These are phyloP conservation scores for Dendrobium huoshanense DNA, from an alignment of 106 monocot genomes.

Conservation along the genomic window DNA sequence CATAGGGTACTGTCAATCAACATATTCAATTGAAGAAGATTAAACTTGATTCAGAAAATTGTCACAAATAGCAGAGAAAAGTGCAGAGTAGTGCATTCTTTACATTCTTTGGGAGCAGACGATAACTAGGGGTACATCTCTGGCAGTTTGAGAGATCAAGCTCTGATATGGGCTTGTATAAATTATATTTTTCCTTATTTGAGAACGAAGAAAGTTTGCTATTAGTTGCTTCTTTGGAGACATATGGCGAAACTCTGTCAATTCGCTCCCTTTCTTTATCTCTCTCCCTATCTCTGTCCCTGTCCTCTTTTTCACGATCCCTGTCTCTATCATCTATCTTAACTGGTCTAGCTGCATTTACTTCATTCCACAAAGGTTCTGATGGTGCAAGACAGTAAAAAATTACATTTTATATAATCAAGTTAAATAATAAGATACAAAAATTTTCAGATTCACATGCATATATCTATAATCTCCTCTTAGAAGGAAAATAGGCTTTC, in stretches of 20 bases:
- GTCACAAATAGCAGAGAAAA: background rate
- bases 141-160: conserved; percentile 71
- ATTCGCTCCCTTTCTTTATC: conserved; percentile 51
- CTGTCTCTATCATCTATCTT: conserved; percentile 50
- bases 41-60: background rate
- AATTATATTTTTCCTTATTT: conserved; percentile 59
- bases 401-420: background rate
- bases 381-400: conserved; percentile 3
- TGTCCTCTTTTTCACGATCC: conserved; percentile 30
- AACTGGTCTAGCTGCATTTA: conserved; percentile 21
- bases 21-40: background rate
- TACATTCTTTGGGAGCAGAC: conserved; percentile 77
- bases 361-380: conserved; percentile 37
- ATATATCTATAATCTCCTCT: background rate
- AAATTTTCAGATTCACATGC: background rate
- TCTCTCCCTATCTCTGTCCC: conserved; percentile 55
- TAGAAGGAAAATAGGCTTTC: background rate
- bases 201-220: conserved; percentile 36
- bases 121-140: conserved; percentile 75
- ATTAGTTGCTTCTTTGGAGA: conserved; percentile 35
- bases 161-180: conserved; percentile 64
- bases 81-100: conserved; percentile 5
- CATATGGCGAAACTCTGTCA: conserved; percentile 25
- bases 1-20: conserved; percentile 33
- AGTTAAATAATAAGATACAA: background rate